Evolutionary conservation across 257 asterid genomes (phyloP).

Genomic region (Cinchona pubescens): DNA sequence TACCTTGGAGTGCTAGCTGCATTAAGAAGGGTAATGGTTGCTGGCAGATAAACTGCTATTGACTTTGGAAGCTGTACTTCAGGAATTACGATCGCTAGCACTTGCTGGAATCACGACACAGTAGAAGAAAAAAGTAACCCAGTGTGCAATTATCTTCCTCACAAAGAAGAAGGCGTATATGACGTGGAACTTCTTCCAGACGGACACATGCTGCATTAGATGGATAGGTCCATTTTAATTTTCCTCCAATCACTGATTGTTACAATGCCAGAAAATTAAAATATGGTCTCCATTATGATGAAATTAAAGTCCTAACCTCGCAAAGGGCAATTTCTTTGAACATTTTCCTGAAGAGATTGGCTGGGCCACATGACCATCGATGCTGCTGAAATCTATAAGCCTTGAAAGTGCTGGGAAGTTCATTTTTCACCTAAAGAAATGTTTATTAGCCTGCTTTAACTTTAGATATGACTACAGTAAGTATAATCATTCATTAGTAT

Average conservation of each 20-base stretch:
- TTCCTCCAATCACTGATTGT: background rate
- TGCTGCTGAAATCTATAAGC: slow-evolving; percentile 87
- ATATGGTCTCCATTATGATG: background rate
- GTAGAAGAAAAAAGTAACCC: slow-evolving; percentile 91
- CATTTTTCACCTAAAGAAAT: slow-evolving; percentile 69
- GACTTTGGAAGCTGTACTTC: slow-evolving; percentile 74
- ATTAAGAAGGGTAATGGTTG: slow-evolving; percentile 73
- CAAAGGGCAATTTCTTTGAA: slow-evolving; percentile 55
- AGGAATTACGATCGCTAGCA: slow-evolving; percentile 74
- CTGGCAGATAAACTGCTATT: slow-evolving; percentile 85
- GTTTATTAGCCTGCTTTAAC: slow-evolving; percentile 18
- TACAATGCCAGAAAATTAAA: background rate
- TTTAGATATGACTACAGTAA: slow-evolving; percentile 15
- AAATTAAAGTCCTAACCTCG: slow-evolving; percentile 41
- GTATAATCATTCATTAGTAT: slow-evolving; percentile 5
- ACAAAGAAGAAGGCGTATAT: slow-evolving; percentile 80
- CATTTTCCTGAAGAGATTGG: slow-evolving; percentile 82
- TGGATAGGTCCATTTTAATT: slow-evolving; percentile 17
- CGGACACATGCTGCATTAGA: slow-evolving; percentile 66
- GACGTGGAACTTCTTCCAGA: slow-evolving; percentile 70
- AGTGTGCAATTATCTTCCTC: slow-evolving; percentile 87
- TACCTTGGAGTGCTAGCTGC: slow-evolving; percentile 76
- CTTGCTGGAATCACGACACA: slow-evolving; percentile 80
- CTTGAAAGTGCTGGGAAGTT: slow-evolving; percentile 84
- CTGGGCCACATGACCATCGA: slow-evolving; percentile 93